Base-by-base conservation (phyloP, 1,139 yeast species). In the Protomyces macrosporus region DNA sequence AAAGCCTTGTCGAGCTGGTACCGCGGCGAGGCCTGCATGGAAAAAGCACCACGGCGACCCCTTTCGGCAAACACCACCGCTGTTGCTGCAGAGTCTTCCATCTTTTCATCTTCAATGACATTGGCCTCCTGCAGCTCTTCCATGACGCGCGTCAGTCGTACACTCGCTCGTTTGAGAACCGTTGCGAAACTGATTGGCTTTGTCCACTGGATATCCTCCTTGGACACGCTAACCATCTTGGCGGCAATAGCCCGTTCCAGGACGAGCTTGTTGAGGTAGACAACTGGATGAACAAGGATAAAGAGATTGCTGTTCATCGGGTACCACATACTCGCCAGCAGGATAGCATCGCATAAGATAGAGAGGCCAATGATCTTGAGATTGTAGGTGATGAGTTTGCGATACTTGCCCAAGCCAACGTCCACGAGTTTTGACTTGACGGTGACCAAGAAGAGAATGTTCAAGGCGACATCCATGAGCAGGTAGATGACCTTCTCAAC, bases 251-350 rank as follows among this genome's bases (percentile, higher is more conserved):
- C 48, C 45, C 48, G 48, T 45, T 55, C 60, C 35, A 55, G 60
- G 30, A 55, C 30, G 33, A 55, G 45, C 23, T 55, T 55, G 32
- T 55, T 55, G 53, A 55, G 60, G 23, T 30, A 55, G 10, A 45
- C 32, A 12, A 55, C 60, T 7, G 60, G 60, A 23, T 55, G 60
- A 34, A 55, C 39, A 33, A 55, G 35, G 53, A 55, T 55, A 35
- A 55, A 55, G 45, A 55, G 45, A 23, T n/a, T 32, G 53, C 39
- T 35, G 45, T 55, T 55, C 40, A 10, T 30, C 1, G 60, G 60
- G 12, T 45, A 55, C 60, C 60, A 55, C 40, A 40, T 39, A 42
- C 48, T 55, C 5, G 34, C 60, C 45, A 55, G 35, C 35, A 55
- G 48, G 6, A 55, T 34, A 5, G 39, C 23, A 36, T 55, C 60